Evolutionary conservation across 2,329 filamentous ascomycete genomes (phyloP), one percentile per base, ranked within the genome.

Genomic region (Aspergillus sp.): DNA sequence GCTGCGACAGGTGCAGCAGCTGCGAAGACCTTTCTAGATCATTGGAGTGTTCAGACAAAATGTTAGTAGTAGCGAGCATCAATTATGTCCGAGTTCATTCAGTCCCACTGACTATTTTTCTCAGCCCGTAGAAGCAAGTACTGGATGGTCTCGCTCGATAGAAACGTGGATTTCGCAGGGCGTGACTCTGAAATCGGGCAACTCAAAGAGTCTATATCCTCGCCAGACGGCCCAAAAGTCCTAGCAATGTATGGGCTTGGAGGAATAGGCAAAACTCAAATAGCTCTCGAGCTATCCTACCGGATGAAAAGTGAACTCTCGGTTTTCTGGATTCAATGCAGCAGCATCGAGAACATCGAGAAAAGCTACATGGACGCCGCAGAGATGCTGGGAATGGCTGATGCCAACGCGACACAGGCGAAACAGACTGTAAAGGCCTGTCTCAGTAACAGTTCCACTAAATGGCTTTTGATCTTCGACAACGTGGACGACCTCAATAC

Each of bases 311-410:
- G 6, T 15, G 59, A 66, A 9, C 17, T 17, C 34, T 68, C 61
- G 22, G 54, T 68, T 11, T 69, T 71, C 45, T 71, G 68, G 67
- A 53, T 71, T 15, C 61, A 66, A 48, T 65, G 64, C 26, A 66
- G 61, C 26, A 68, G 58, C 53, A 38, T 50, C 9, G 60, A 52
- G 20, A 57, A 12, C 4, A 50, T 66, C 30, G 56, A 64, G 17
- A 57, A 66, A 26, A 54, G 50, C 2, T 64, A 45, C 38, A 15
- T 60, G 17, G 43, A 36, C 18, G 61, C 62, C 26, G 18, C 45
- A 17, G 22, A 49, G 17, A 50, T 26, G 5, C 22, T 63, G 4
- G 58, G 51, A 42, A 22, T 56, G 8, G 9, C 8, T 15, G 41
- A 55, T 20, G 41, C 52, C 3, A 52, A 52, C 5, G 34, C 36